A percentile compares a stretch with the other conserved stretches of the same genome.
Evolutionary conservation across 768 basidiomycete species (phyloP).

Genomic region (Boletus sp.): DNA sequence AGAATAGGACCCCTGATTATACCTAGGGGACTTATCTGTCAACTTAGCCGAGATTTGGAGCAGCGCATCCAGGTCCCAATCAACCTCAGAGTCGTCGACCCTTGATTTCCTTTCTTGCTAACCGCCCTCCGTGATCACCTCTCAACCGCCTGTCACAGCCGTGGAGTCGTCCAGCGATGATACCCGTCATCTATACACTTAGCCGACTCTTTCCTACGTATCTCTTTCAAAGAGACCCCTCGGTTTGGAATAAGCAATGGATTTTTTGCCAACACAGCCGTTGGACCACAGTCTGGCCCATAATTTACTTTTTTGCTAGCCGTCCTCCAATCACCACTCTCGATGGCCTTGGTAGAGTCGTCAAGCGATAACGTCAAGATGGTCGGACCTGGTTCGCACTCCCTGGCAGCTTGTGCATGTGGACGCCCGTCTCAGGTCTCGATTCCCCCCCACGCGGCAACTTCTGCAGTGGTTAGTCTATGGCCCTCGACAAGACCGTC

Average conservation of each 20-base stretch:
- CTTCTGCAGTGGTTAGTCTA: slow-evolving; percentile 15
- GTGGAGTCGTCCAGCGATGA: not conserved
- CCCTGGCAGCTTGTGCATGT: not conserved
- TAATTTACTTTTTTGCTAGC: not conserved
- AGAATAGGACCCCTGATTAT: not conserved
- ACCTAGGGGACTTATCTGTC: not conserved
- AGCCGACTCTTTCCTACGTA: not conserved
- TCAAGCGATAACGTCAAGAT: not conserved
- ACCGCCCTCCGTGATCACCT: no score
- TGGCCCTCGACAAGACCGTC: slow-evolving; percentile 7
- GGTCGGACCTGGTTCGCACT: not conserved
- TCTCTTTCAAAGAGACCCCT: not conserved
- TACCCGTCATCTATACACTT: not conserved
- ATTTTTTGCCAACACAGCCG: not conserved
- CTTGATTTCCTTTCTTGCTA: not conserved
- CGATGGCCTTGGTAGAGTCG: not conserved
- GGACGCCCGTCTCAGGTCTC: slow-evolving; percentile 7
- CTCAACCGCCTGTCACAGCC: no score
- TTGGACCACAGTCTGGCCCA: no score
- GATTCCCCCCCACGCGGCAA: slow-evolving; percentile 18
- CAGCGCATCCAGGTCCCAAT: not conserved
- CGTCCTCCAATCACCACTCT: not conserved
- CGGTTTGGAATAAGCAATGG: not conserved
- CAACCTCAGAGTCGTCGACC: not conserved
- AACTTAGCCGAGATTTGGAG: not conserved